Base-by-base conservation (phyloP, 192 early-diverging fungal genomes). In the Coemansia brasiliensis region DNA sequence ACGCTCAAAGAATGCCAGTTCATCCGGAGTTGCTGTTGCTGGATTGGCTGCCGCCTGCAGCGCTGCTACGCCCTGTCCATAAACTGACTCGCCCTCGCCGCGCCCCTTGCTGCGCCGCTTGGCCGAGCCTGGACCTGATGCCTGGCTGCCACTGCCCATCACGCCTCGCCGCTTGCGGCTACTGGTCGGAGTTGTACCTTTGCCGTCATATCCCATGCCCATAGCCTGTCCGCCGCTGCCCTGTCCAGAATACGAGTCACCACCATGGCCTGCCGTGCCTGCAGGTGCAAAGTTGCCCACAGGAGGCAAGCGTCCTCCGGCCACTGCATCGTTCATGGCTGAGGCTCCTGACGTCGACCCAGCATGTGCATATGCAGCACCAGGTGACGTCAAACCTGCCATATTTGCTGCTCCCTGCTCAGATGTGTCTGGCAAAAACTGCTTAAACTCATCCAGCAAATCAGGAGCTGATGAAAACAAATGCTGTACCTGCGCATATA, bases 391-490 rank as follows among this genome's bases (percentile, higher is more conserved):
- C 49, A 61, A 32, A 9, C 59, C 52, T 35, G 18, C 56, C 45
- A 52, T 60, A 29, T 59, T 37, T 6, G 52, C 48, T 53, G 66
- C 46, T 12, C 76, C 75, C 10, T 84, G 74, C 49, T 88, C 86
- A 52, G 75, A 82, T 10, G 84, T 90, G 61, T 99, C 95, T 2
- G 97, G 97, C 48, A 99, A 70, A 69, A 99, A 98, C 64, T 95
- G 94, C 74, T 96, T 97, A 68, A 99, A 99, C 74, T 99, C 97
- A 32, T 94, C 92, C 42, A 99, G 64, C 25, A 99, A 78, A 68
- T 98, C 96, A 0, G 90, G 91, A 0, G 91, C 91, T 15, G 73
- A 83, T 29, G 87, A 83, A 68, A 99, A 98, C 37, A 99, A 66
- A 5, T 84, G 59, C 46, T 95, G 89, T 3, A 99, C 97, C 74